A percentile compares a stretch with the other conserved stretches of the same genome.
phyloP scores from a whole-genome alignment of 1,284 basidiomycete genomes.

The Cutaneotrichosporon sp. region DNA sequence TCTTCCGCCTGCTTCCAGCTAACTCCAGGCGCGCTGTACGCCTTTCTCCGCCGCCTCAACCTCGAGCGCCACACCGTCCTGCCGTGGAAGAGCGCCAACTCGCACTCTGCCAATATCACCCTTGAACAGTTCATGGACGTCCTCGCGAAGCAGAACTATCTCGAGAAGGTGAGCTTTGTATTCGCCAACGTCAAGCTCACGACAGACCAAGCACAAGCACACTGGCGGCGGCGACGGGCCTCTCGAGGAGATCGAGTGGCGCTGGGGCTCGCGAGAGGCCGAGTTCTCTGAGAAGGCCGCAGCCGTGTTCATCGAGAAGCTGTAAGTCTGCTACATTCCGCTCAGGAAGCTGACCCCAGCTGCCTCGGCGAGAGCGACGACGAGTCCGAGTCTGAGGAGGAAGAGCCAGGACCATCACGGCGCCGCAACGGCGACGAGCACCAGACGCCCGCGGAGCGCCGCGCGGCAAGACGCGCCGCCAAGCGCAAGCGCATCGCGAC shows the following conservation, averaged over 20 bases:
- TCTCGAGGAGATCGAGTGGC: constrained; percentile 36
- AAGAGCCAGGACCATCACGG: constrained; percentile 23
- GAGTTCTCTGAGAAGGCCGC: constrained; percentile 51
- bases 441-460: constrained; percentile 10
- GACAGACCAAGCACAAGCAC: constrained; percentile 3
- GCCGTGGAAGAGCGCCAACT: constrained; percentile 38
- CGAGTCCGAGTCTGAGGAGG: constrained; percentile 27
- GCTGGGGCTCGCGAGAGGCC: constrained; percentile 50
- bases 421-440: not conserved
- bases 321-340: constrained; percentile 40
- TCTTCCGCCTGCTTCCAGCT: too few species aligned
- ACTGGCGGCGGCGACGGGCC: constrained; percentile 4
- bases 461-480: constrained; percentile 15
- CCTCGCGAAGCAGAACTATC: constrained; percentile 43
- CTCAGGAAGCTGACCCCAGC: constrained; percentile 19
- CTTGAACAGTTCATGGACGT: constrained; percentile 50
- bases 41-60: constrained; percentile 38
- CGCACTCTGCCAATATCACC: constrained; percentile 31
- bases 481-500: constrained; percentile 34
- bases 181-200: constrained; percentile 19
- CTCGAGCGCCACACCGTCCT: constrained; percentile 45
- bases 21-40: constrained; percentile 35
- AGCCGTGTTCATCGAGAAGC: constrained; percentile 42
- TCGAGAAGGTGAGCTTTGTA: too few species aligned
- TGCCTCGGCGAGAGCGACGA: constrained; percentile 16